Base-by-base conservation (phyloP, 495 filamentous ascomycete species). In the Aspergillus heteromorphus region DNA sequence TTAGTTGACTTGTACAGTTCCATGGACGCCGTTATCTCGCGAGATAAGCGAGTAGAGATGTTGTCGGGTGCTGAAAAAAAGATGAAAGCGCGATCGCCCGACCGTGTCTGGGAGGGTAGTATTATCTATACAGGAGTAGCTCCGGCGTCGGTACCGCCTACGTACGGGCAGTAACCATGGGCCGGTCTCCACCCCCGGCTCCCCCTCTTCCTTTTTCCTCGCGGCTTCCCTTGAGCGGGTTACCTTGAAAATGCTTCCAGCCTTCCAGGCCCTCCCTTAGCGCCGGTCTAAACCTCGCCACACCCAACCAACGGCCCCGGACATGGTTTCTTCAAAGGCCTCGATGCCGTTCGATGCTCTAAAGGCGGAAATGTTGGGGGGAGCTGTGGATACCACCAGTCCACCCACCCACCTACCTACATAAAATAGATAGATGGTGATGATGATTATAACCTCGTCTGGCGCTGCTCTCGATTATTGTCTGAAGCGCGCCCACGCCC, bases 181-280 rank as follows among this genome's bases (percentile, higher is more conserved):
- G 19, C 21, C 10, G 14, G 43, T 47, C 43, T 47, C 43, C 43
- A 47, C 43, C 43, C 43, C 43, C 43, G 23, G 40, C 29, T 25
- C 31, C 29, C 43, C 51, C 43, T 36, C 4, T 6, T 23, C 7
- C 10, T 25, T 11, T 20, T 45, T 40, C 21, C 42, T 48, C 45
- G 43, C 56, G 49, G 42, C 42, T 11, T 40, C 21, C 47, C 27
- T 47, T 50, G 47, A 48, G 49, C 56, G 7, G 9, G 27, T 47
- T 47, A 17, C 21, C 13, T 48, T 31, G 16, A 41, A n/a, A 41
- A 8, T 19, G 11, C 45, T 30, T 21, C 40, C 36, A 41, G 40
- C 45, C 47, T 43, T 55, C 51, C 48, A 59, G 57, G 41, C 52
- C 38, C 47, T 50, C 18, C 18, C n/a, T 52, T 51, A 51, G 51